phyloP scores from a whole-genome alignment of 2,329 filamentous ascomycete species.

The Aspergillus texensis region DNA sequence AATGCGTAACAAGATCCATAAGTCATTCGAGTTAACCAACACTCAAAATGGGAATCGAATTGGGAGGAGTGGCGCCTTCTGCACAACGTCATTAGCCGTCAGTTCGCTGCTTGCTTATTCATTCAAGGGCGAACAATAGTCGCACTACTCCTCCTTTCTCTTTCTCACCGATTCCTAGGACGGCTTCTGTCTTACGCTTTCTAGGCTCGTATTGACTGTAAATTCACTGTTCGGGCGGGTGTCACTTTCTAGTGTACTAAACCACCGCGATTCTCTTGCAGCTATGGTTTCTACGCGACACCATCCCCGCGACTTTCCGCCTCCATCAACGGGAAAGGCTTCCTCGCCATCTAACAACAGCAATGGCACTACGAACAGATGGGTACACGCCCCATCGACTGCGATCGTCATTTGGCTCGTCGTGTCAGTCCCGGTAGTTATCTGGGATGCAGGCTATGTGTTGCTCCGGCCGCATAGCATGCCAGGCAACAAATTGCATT shows the following conservation, averaged over 20 bases:
- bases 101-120: background rate
- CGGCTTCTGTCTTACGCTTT: background rate
- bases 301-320: conserved; percentile 55
- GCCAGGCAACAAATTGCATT: conserved; percentile 73
- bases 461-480: conserved; percentile 79
- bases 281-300: conserved; percentile 61
- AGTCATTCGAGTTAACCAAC: background rate
- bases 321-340: conserved; percentile 30
- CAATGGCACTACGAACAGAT: conserved; percentile 29
- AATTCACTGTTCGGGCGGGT: background rate
- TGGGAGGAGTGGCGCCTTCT: background rate
- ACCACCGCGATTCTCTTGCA: background rate
- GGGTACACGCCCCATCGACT: conserved; percentile 64
- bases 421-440: conserved; percentile 74
- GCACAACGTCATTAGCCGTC: conserved; percentile 17
- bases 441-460: conserved; percentile 81
- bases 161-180: background rate
- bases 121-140: background rate
- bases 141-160: background rate
- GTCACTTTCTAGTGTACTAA: background rate
- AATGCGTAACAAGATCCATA: background rate
- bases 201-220: background rate
- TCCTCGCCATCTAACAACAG: conserved; percentile 26
- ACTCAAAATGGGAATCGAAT: background rate
- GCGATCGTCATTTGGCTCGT: conserved; percentile 70